These are phyloP conservation scores for Artomyces pyxidatus DNA, from an alignment of 768 basidiomycete species.

Conservation along the genomic window DNA sequence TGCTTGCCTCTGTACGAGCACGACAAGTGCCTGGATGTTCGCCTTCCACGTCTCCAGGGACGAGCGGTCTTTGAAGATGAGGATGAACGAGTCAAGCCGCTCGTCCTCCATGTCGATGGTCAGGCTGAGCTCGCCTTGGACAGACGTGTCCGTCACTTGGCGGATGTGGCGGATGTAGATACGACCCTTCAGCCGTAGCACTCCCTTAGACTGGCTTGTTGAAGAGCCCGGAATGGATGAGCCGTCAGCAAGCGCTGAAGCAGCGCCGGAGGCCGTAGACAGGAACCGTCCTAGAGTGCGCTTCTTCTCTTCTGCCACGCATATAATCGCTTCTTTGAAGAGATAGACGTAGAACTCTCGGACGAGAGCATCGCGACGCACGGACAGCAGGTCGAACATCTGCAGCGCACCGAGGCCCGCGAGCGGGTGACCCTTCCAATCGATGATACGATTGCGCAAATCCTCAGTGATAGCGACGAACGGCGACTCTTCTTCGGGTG, in stretches of 20 bases:
- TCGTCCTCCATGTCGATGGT: conserved; percentile 99
- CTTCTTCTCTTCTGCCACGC: conserved; percentile 89
- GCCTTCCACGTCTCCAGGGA: conserved; percentile 85
- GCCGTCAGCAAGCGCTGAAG: conserved; percentile 43
- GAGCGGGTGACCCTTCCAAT: conserved; percentile 95
- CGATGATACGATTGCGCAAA: conserved; percentile 81
- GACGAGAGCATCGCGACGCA: conserved; percentile 81
- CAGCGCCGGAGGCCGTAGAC: conserved; percentile 38
- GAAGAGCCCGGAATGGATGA: conserved; percentile 20
- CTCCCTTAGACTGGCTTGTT: conserved; percentile 42
- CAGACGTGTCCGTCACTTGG: conserved; percentile 73
- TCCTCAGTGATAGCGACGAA: conserved; percentile 85
- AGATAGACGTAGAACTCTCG: conserved; percentile 95
- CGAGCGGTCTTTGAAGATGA: conserved; percentile 88
- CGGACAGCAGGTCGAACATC: conserved; percentile 87
- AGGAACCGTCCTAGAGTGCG: conserved; percentile 69
- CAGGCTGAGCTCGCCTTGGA: conserved; percentile 79
- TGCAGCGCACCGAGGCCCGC: conserved; percentile 81
- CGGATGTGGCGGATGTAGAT: conserved; percentile 96
- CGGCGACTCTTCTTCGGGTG: conserved; percentile 50
- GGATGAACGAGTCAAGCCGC: conserved; percentile 85
- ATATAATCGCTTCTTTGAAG: conserved; percentile 96
- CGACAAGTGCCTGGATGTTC: conserved; percentile 74
- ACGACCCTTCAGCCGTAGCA: conserved; percentile 85
- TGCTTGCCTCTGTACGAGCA: conserved; percentile 52